Evolutionary conservation across 2,329 filamentous ascomycete genomes (phyloP), one percentile per base, ranked within the genome.

Genomic region (Leptographium radiaticola): DNA sequence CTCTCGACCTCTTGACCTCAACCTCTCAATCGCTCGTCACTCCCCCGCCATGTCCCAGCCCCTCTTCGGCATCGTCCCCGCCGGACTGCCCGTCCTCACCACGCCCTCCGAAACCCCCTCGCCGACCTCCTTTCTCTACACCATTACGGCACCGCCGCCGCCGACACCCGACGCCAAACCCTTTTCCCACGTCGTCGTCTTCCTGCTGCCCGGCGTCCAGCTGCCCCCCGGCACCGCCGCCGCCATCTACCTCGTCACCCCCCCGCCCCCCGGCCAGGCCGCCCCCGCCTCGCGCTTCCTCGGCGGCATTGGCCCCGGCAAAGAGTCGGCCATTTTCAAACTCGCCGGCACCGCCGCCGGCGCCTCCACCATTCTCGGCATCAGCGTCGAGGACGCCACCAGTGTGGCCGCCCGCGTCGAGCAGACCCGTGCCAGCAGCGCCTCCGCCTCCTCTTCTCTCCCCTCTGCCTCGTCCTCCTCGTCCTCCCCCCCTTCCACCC

Each of bases 291-390:
- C 70, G 6, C 73, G 71, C 56, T 88, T 98, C 62, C 81, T 97
- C 6, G 93, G 94, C 58, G 93, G 84, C 49, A 83, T 98, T 54
- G 90, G 87, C 1, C 84, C 87, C 39, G 89, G 90, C 54, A 96
- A 96, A 65, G 89, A 93, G 61, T 91, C 86, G 60, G 89, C 90
- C 39, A 86, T 97, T 55, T 96, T 97, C 75, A 89, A 87, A 66
- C 73, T 95, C 59, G 75, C 73, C 49, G 61, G 62, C 2, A 45
- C 62, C 6, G 42, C 58, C 4, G 57, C 59, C 4, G 57, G 58
- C 31, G 59, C 63, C 2, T 56, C 60, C 59, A 52, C 67, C 55
- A 83, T 87, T 5, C 72, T 97, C 34, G 93, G 91, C 2, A 83
- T 97, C 55, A 86, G 84, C 0, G 74, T 97, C 59, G 93, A 97